Evolutionary conservation across 164 flowering plant species (phyloP), one percentile per base, ranked within the genome.

Genomic region (Akebia trifoliata): DNA sequence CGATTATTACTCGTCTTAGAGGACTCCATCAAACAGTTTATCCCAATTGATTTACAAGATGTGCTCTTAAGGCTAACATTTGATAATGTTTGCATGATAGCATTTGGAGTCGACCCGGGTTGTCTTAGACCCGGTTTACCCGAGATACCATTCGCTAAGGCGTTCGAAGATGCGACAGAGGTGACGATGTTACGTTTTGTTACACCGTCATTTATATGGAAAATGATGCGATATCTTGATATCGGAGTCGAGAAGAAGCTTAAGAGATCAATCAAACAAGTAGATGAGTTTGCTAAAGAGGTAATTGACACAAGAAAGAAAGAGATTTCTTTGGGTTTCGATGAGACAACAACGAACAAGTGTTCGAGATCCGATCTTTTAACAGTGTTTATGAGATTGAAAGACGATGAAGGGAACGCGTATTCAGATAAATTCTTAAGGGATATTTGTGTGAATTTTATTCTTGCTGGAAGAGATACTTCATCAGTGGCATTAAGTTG

Each of bases 51-150:
- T 60, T 60, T 93, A 4, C 98, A 92, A 47, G 95, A 93, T 54
- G 62, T 90, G 17, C 78, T 93, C 0, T 50, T 90, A 15, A 59
- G 97, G 56, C 57, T 93, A 5, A 90, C 99, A 0, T 93, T 93
- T 53, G 99, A 93, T 53, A 93, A 93, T 53, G 86, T 93, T 1
- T 93, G 99, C 72, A 90, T 90, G 90, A 79, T 93, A 2, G 97
- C 99, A 0, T 87, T 93, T 25, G 97, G 96, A 2, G 92, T 78
- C 4, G 97, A 93, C 59, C 99, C 96, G 0, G 97, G 97, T 4
- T 87, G 97, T 59, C 65, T 93, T 0, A 34, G 69, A 3, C 79
- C 68, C 0, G 86, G 81, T 1, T 62, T 84, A 43, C 99, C 97
- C 1, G 72, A 66, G 17, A 84, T 93, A 1, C 95, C 97, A 2